phyloP scores from a whole-genome alignment of 768 basidiomycete genomes.

The Thelephora ganbajun region DNA sequence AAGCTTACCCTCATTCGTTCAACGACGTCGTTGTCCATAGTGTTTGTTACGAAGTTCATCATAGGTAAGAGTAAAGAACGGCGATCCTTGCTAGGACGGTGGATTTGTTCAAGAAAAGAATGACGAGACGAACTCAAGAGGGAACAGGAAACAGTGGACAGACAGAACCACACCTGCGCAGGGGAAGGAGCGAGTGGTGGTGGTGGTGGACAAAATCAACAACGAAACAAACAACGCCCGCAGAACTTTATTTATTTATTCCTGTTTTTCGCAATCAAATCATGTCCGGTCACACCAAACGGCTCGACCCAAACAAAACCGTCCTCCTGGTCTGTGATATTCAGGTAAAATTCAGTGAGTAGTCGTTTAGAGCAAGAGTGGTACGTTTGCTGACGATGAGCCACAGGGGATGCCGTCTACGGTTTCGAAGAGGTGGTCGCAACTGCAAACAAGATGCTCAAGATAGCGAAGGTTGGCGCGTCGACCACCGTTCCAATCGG shows the following conservation, averaged over 20 bases:
- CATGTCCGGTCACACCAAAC: conserved; percentile 7
- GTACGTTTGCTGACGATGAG: not conserved
- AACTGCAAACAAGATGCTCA: conserved; percentile 66
- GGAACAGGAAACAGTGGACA: conserved; percentile 6
- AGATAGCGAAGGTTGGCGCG: conserved; percentile 50
- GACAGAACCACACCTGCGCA: not conserved
- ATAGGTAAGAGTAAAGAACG: conserved; percentile 22
- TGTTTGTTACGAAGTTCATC: conserved; percentile 11
- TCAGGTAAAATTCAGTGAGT: conserved; percentile 60
- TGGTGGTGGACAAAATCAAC: conserved; percentile 15
- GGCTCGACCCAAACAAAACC: conserved; percentile 24
- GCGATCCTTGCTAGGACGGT: conserved; percentile 21
- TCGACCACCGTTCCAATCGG: not conserved
- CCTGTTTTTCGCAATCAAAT: not conserved
- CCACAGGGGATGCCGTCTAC: conserved; percentile 37
- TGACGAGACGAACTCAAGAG: conserved; percentile 20
- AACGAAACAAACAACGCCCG: conserved; percentile 6
- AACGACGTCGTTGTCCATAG: conserved; percentile 27
- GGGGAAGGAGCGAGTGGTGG: conserved; percentile 15
- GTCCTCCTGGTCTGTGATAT: conserved; percentile 78
- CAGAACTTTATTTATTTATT: conserved; percentile 4
- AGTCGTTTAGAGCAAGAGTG: too few species aligned
- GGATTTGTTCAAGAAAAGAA: conserved; percentile 16
- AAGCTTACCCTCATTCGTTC: conserved; percentile 29
- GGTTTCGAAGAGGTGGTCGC: conserved; percentile 57